Base-by-base conservation (phyloP, 257 asterid species). In the Nicotiana knightiana region DNA sequence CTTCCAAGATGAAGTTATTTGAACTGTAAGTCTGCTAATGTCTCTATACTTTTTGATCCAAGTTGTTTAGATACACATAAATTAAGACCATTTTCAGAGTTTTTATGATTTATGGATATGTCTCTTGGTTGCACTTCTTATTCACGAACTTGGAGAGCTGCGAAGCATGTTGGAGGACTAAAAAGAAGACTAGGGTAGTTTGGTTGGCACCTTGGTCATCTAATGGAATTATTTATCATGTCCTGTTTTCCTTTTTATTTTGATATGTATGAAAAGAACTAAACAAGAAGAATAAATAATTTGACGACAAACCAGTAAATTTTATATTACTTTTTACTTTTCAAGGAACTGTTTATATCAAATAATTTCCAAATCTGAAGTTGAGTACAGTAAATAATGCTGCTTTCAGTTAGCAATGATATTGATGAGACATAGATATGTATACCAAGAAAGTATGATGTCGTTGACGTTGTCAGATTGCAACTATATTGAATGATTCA, bases 1-100 rank as follows among this genome's bases (percentile, higher is more conserved):
- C 83, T 81, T 28, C 83, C 83, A 48, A 81, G 83, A 75, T 75
- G 80, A 75, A 51, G 43, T 18, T 73, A 48, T 30, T 26, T 51
- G 80, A 75, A 51, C 80, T 75, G 80, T 75, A 75, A 26, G 80
- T 51, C 28, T 75, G 80, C 80, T 75, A 8, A 53, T 28, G 80
- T 75, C 30, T 75, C 80, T 75, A 51, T 75, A 75, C 80, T 51
- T 51, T 75, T 63, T 75, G 63, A 28, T 75, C 63, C 79, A 15
- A 48, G 26, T 66, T 66, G 13, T 66, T 13, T 51, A 9, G 79
- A 75, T 75, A 28, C 79, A 73, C 61, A 21, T 43, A 21, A 70
- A 70, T 48, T 48, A 48, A 48, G 61, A 73, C 62, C 58, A 48
- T 24, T 21, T 24, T 73, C 62, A 75, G 30, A 75, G 63, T 51